Percentiles rank a stretch among this genome's conserved stretches.
phyloP scores from a whole-genome alignment of 2,329 filamentous ascomycete species.

The Verticillium isaacii region DNA sequence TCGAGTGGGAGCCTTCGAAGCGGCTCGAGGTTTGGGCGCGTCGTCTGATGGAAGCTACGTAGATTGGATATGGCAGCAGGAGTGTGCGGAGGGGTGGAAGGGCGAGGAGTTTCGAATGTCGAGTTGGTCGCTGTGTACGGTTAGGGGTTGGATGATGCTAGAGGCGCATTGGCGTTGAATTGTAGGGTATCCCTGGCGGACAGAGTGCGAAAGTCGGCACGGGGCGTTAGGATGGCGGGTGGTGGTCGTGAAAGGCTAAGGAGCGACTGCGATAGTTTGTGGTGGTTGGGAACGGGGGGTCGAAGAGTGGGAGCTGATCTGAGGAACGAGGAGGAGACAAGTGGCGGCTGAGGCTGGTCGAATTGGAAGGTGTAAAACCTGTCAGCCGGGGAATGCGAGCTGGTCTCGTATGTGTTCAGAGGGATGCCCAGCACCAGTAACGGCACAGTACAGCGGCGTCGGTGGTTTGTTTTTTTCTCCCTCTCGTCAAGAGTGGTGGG shows the following conservation, averaged over 20 bases:
- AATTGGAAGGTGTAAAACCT: neutral
- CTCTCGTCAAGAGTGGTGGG: neutral
- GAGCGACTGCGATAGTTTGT: neutral
- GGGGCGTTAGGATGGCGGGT: neutral
- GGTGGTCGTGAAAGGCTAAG: neutral
- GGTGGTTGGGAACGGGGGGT: neutral
- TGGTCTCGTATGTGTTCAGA: neutral
- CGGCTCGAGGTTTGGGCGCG: neutral
- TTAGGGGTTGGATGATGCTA: neutral
- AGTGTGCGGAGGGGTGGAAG: neutral
- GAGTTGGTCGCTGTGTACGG: neutral
- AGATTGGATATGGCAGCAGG: neutral
- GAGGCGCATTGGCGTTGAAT: neutral
- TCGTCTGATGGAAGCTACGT: neutral
- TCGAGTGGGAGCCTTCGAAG: neutral
- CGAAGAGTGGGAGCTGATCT: neutral
- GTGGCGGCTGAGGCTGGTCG: neutral
- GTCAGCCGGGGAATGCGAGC: neutral
- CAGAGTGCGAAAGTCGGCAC: neutral
- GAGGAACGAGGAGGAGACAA: neutral
- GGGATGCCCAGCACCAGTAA: neutral
- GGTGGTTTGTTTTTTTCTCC: neutral
- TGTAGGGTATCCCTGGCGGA: neutral
- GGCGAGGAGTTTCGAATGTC: neutral
- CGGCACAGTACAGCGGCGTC: neutral